phyloP scores from a whole-genome alignment of 371 early-diverging fungal species.

The Nematocida sp. region DNA sequence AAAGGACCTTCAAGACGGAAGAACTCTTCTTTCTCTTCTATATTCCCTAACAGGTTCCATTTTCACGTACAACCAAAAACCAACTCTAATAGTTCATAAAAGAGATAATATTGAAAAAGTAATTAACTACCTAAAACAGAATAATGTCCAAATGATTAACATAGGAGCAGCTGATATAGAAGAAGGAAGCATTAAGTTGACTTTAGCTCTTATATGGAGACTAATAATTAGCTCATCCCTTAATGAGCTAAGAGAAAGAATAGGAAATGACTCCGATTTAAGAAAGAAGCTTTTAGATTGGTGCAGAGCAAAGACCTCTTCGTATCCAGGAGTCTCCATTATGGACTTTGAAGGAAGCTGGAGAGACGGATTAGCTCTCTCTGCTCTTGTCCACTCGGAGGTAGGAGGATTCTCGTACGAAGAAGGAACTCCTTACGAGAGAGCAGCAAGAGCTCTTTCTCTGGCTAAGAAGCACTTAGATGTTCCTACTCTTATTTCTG shows the following conservation, averaged over 20 bases:
- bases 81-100: slow-evolving; percentile 82
- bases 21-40: slow-evolving; percentile 65
- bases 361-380: slow-evolving; percentile 37
- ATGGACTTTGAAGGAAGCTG: slow-evolving; percentile 38
- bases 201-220: slow-evolving; percentile 91
- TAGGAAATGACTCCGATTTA: slow-evolving; percentile 4
- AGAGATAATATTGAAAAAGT: slow-evolving; percentile 88
- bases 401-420: slow-evolving; percentile 35
- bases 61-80: slow-evolving; percentile 76
- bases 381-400: slow-evolving; percentile 51
- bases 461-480: slow-evolving; percentile 15
- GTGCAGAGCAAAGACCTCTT: slow-evolving; percentile 24
- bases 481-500: slow-evolving; percentile 30
- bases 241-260: slow-evolving; percentile 68
- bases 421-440: slow-evolving; percentile 20
- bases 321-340: slow-evolving; percentile 8
- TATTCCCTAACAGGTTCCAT: slow-evolving; percentile 71
- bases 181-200: slow-evolving; percentile 82
- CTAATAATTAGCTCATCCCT: slow-evolving; percentile 88
- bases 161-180: slow-evolving; percentile 86
- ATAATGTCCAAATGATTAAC: slow-evolving; percentile 80
- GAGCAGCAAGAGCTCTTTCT: slow-evolving; percentile 20
- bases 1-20: slow-evolving; percentile 22
- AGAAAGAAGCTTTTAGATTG: slow-evolving; percentile 8
- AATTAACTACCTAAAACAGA: slow-evolving; percentile 77